phyloP scores from a whole-genome alignment of 257 asterid genomes.

The Pogostemon cablin region DNA sequence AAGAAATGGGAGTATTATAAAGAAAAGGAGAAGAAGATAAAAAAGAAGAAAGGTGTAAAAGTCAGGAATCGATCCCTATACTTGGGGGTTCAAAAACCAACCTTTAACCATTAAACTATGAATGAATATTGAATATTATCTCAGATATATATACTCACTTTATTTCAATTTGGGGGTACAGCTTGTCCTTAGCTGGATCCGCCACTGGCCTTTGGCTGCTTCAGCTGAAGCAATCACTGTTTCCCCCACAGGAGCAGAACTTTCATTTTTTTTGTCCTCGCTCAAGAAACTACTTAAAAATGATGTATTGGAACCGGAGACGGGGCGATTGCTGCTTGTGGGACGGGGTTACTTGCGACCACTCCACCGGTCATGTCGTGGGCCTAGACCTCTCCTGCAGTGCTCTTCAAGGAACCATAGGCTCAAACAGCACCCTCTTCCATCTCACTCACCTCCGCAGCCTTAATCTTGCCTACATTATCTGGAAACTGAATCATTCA shows the following conservation, averaged over 20 bases:
- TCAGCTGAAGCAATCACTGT: background rate
- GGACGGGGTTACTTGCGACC: background rate
- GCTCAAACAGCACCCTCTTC: conserved; percentile 12
- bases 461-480: background rate
- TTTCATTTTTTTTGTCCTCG: background rate
- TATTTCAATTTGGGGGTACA: no score
- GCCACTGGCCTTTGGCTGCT: conserved; percentile 1
- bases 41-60: no score
- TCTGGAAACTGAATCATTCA: no score
- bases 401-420: conserved; percentile 2
- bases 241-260: background rate
- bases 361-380: background rate
- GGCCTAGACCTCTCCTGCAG: conserved; percentile 12
- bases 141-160: no score
- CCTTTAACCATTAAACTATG: no score
- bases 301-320: background rate
- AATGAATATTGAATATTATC: no score
- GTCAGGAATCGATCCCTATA: no score
- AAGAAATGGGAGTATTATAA: no score
- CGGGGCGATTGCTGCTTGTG: background rate
- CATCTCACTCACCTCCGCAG: conserved; percentile 13
- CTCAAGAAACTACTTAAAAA: background rate
- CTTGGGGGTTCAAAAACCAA: no score
- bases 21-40: no score
- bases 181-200: no score